phyloP scores from a whole-genome alignment of 1,284 basidiomycete genomes.

The Waitea zeae region DNA sequence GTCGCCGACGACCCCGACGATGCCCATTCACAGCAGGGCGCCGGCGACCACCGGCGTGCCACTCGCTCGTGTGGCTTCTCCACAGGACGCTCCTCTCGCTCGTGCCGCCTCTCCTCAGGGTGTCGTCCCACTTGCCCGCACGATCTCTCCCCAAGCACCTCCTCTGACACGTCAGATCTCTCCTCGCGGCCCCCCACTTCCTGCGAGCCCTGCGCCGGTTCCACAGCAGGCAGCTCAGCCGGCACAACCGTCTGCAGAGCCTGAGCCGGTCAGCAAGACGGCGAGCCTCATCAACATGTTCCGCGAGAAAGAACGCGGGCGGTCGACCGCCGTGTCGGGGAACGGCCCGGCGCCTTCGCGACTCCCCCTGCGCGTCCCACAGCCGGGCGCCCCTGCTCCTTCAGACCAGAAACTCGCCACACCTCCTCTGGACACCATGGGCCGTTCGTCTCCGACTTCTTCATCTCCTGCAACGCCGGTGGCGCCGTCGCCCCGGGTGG shows the following conservation, averaged over 20 bases:
- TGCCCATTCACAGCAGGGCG: too few species aligned
- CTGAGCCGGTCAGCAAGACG: conserved; percentile 48
- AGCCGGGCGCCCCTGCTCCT: conserved; percentile 8
- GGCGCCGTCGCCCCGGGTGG: too few species aligned
- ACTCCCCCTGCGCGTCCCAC: conserved; percentile 16
- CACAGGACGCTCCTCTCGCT: neutral
- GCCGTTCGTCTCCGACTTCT: too few species aligned
- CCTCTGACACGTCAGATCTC: conserved; percentile 3
- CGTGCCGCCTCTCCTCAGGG: neutral
- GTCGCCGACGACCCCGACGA: neutral
- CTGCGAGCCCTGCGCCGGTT: too few species aligned
- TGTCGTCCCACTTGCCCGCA: too few species aligned
- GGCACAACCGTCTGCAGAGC: too few species aligned
- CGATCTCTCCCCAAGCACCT: conserved; percentile 7
- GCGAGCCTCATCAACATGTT: conserved; percentile 70
- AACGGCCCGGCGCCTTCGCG: conserved; percentile 12
- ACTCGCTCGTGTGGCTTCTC: neutral
- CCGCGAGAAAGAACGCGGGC: conserved; percentile 47
- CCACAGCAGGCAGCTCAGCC: too few species aligned
- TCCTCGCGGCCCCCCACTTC: too few species aligned
- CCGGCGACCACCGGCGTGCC: neutral
- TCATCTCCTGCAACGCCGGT: too few species aligned
- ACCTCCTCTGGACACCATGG: too few species aligned
- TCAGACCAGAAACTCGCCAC: too few species aligned
- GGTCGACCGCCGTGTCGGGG: conserved; percentile 3